Percentiles rank a stretch among this genome's conserved stretches.
These are phyloP conservation scores for Psilocybe sp. DNA, from an alignment of 768 basidiomycete species.

Conservation along the genomic window DNA sequence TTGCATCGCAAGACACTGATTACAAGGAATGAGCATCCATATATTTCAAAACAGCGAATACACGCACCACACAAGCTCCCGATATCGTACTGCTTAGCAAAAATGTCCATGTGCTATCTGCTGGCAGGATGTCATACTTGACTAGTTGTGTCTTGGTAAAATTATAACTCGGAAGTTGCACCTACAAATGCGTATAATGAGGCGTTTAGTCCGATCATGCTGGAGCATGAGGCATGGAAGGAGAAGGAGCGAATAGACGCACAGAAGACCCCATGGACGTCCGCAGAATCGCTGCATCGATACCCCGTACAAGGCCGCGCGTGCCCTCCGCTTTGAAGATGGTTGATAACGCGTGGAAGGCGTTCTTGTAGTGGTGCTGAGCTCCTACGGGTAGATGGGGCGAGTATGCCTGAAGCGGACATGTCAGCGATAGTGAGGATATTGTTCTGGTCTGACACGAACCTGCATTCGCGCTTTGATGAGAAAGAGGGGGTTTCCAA, in stretches of 20 bases:
- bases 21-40: conserved; percentile 1
- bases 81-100: conserved; percentile 86
- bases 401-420: conserved; percentile 73
- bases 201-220: neutral
- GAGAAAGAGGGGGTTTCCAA: conserved; percentile 91
- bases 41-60: neutral
- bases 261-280: conserved; percentile 94
- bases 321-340: conserved; percentile 78
- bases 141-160: conserved; percentile 85
- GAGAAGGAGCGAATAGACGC: neutral
- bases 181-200: conserved; percentile 35
- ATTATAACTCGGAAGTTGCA: conserved; percentile 95
- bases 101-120: conserved; percentile 84
- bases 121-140: conserved; percentile 61
- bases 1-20: conserved; percentile 88
- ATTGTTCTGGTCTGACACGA: neutral
- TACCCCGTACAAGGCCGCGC: conserved; percentile 82
- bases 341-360: conserved; percentile 75
- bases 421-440: neutral
- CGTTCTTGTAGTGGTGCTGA: conserved; percentile 88
- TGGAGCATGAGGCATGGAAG: neutral
- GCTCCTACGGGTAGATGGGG: conserved; percentile 91
- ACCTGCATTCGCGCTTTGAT: conserved; percentile 99
- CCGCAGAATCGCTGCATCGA: conserved; percentile 89
- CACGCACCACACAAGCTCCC: conserved; percentile 85